phyloP scores from a whole-genome alignment of 2,329 filamentous ascomycete species.

The Paraphoma sp. region DNA sequence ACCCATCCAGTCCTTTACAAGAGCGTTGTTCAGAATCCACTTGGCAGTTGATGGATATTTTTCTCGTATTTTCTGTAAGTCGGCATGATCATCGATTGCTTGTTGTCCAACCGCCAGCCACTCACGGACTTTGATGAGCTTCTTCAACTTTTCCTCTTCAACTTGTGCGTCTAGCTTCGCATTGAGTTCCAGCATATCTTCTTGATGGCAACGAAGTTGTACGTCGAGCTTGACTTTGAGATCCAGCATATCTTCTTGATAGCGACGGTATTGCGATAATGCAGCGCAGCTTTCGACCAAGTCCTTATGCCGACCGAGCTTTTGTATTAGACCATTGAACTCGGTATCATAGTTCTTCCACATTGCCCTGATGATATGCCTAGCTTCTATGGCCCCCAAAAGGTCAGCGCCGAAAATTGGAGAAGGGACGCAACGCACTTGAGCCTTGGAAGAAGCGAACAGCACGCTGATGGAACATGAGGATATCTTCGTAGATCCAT shows the following conservation, averaged over 20 bases:
- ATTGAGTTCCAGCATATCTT: slow-evolving; percentile 19
- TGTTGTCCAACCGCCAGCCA: slow-evolving; percentile 26
- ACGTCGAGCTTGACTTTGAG: slow-evolving; percentile 18
- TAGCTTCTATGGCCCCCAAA: slow-evolving; percentile 19
- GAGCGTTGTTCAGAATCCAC: slow-evolving; percentile 29
- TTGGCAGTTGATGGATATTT: slow-evolving; percentile 17
- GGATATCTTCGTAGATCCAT: slow-evolving; percentile 48
- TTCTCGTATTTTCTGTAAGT: slow-evolving; percentile 7
- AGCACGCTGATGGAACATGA: slow-evolving; percentile 48
- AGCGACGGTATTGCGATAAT: slow-evolving; percentile 21
- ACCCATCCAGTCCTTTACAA: slow-evolving; percentile 25
- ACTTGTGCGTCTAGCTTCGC: slow-evolving; percentile 15
- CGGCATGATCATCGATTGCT: slow-evolving; percentile 17
- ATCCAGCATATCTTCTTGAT: slow-evolving; percentile 20
- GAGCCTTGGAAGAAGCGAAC: slow-evolving; percentile 34
- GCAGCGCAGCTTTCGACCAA: slow-evolving; percentile 32
- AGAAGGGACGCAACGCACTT: slow-evolving; percentile 10
- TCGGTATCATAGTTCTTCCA: slow-evolving; percentile 38
- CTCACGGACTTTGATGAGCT: slow-evolving; percentile 17
- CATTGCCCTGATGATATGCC: slow-evolving; percentile 25
- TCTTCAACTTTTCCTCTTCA: slow-evolving; percentile 17
- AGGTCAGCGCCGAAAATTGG: no score
- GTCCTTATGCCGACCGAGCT: slow-evolving; percentile 30
- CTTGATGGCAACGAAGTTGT: slow-evolving; percentile 19
- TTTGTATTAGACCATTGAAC: slow-evolving; percentile 36